Conservation (phyloP, 2,329 filamentous ascomycete species). For the Aureobasidium sp. region DNA sequence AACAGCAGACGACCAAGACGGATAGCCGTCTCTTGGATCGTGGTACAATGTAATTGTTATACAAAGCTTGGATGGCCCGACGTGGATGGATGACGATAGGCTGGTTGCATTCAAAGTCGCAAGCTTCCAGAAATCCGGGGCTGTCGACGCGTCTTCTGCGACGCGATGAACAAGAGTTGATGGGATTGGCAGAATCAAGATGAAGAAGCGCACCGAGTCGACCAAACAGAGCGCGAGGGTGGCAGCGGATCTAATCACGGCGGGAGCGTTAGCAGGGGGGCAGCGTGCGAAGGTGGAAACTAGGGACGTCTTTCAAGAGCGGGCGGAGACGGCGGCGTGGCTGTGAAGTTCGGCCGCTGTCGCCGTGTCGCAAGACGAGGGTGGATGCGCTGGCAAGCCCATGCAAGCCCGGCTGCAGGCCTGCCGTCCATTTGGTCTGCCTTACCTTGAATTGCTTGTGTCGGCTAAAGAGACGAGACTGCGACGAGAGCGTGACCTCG, state of each 20-base stretch:
- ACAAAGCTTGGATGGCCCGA: not conserved
- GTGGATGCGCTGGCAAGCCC: constrained; percentile 15
- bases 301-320: not conserved
- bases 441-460: constrained; percentile 12
- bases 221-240: constrained; percentile 15
- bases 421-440: not conserved
- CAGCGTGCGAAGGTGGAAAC: not conserved
- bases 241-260: constrained; percentile 15
- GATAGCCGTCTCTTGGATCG: not conserved
- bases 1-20: not conserved
- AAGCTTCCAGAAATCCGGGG: constrained; percentile 6
- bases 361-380: constrained; percentile 3
- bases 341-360: not conserved
- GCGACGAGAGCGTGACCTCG: constrained; percentile 5
- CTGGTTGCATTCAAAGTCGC: constrained; percentile 4
- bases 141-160: constrained; percentile 4
- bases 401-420: constrained; percentile 8
- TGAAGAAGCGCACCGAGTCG: not conserved
- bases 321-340: constrained; percentile 8
- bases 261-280: constrained; percentile 1
- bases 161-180: not conserved
- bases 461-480: not conserved
- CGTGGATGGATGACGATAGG: not conserved
- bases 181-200: constrained; percentile 13
- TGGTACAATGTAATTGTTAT: not conserved